phyloP scores from a whole-genome alignment of 108 stramenopile genomes.

The Nitzschia sp. region DNA sequence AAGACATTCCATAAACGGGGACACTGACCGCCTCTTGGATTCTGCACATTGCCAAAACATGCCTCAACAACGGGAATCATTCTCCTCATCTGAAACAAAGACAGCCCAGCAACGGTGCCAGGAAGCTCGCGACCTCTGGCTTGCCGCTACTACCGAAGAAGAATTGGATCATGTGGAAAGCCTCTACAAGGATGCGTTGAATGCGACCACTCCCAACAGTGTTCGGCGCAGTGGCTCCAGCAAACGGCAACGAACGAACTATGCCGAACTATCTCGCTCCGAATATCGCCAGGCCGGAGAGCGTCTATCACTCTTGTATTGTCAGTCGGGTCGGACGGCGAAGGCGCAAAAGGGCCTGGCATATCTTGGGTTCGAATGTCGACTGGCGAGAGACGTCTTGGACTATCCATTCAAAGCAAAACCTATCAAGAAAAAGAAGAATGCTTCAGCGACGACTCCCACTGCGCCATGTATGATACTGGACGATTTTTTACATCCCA shows the following conservation, averaged over 20 bases:
- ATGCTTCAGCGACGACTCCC: background rate
- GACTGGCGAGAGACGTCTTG: constrained; percentile 59
- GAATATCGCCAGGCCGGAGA: constrained; percentile 56
- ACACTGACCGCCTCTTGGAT: too few species aligned
- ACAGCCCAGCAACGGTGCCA: constrained; percentile 10
- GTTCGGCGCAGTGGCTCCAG: background rate
- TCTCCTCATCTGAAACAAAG: background rate
- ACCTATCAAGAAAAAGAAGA: constrained; percentile 1
- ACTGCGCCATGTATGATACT: constrained; percentile 54
- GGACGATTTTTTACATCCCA: constrained; percentile 59
- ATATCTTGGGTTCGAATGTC: constrained; percentile 66
- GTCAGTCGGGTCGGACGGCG: constrained; percentile 64
- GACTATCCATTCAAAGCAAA: constrained; percentile 48
- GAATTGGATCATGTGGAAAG: constrained; percentile 60
- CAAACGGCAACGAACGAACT: constrained; percentile 24
- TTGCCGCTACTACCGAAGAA: constrained; percentile 19
- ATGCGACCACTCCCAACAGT: constrained; percentile 12
- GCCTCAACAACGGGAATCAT: background rate
- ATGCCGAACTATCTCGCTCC: constrained; percentile 36
- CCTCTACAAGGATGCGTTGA: constrained; percentile 46
- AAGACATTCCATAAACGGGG: too few species aligned
- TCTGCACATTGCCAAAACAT: too few species aligned
- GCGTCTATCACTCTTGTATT: constrained; percentile 60
- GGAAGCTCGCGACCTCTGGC: constrained; percentile 32
- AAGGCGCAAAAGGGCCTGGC: constrained; percentile 57